Conservation (phyloP, 371 early-diverging fungal genomes). For the Lichtheimia corymbifera region DNA sequence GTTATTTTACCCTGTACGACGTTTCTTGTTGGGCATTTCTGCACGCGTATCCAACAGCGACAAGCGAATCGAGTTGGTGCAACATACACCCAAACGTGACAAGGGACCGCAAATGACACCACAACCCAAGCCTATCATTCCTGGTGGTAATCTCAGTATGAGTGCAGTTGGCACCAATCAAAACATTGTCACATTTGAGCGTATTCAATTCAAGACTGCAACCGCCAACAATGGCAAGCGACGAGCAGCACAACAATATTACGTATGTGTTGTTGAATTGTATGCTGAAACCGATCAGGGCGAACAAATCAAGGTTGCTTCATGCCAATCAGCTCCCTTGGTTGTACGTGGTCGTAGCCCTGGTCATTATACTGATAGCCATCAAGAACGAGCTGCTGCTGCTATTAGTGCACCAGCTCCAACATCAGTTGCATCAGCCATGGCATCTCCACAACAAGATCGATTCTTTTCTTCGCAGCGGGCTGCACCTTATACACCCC, state of each 20-base stretch:
- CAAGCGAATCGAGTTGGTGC: conserved; percentile 83
- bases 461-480: background rate
- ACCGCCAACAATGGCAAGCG: conserved; percentile 93
- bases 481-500: background rate
- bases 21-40: conserved; percentile 72
- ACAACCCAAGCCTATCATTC: conserved; percentile 55
- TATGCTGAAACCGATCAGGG: conserved; percentile 66
- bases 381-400: conserved; percentile 1
- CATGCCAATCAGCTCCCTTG: conserved; percentile 76
- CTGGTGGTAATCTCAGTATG: conserved; percentile 60
- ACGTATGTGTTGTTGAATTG: conserved; percentile 73
- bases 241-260: conserved; percentile 91
- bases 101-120: conserved; percentile 88
- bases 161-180: conserved; percentile 57
- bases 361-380: conserved; percentile 84
- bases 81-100: conserved; percentile 95
- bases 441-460: background rate
- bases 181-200: conserved; percentile 80
- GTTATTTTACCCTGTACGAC: conserved; percentile 39
- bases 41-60: conserved; percentile 75
- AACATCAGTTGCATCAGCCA: background rate
- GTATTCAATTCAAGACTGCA: conserved; percentile 95
- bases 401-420: background rate
- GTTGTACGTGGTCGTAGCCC: conserved; percentile 95
- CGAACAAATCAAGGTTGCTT: conserved; percentile 60